Conservation (phyloP, 352 stramenopile species). For the Pseudoperonospora humuli region DNA sequence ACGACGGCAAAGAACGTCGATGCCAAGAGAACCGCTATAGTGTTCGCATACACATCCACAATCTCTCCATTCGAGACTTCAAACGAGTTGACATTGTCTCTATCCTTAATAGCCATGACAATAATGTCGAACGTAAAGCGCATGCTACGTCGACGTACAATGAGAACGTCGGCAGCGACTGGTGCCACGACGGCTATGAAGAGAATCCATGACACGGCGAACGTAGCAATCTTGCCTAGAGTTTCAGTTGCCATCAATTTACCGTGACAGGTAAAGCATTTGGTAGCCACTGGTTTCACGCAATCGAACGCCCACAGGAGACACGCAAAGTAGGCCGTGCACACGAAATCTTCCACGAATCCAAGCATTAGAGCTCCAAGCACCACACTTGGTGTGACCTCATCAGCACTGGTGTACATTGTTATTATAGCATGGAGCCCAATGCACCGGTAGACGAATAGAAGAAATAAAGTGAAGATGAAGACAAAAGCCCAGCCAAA, state of each 20-base stretch:
- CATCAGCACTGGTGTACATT: slow-evolving; percentile 15
- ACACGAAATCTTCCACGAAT: slow-evolving; percentile 34
- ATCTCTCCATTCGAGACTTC: slow-evolving; percentile 10
- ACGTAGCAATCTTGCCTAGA: slow-evolving; percentile 19
- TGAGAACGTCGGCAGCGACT: slow-evolving; percentile 26
- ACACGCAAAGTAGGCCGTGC: slow-evolving; percentile 21
- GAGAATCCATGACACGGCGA: slow-evolving; percentile 18
- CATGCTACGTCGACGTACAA: slow-evolving; percentile 24
- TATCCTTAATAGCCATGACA: slow-evolving; percentile 21
- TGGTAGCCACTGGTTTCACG: too few species aligned
- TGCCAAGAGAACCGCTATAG: not conserved
- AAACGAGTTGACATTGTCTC: slow-evolving; percentile 4
- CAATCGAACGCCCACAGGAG: not conserved
- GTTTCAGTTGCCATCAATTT: too few species aligned
- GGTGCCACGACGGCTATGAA: slow-evolving; percentile 18
- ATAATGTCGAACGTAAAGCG: slow-evolving; percentile 43
- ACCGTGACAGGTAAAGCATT: too few species aligned
- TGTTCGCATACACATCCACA: slow-evolving; percentile 3
- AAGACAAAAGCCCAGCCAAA: slow-evolving; percentile 35
- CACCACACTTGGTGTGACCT: slow-evolving; percentile 13
- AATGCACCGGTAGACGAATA: slow-evolving; percentile 18
- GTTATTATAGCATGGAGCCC: slow-evolving; percentile 18
- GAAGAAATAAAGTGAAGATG: slow-evolving; percentile 16
- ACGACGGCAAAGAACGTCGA: slow-evolving; percentile 7
- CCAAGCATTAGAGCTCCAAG: slow-evolving; percentile 20